Conservation (phyloP, 495 filamentous ascomycete genomes). For the Penicillium parvum region DNA sequence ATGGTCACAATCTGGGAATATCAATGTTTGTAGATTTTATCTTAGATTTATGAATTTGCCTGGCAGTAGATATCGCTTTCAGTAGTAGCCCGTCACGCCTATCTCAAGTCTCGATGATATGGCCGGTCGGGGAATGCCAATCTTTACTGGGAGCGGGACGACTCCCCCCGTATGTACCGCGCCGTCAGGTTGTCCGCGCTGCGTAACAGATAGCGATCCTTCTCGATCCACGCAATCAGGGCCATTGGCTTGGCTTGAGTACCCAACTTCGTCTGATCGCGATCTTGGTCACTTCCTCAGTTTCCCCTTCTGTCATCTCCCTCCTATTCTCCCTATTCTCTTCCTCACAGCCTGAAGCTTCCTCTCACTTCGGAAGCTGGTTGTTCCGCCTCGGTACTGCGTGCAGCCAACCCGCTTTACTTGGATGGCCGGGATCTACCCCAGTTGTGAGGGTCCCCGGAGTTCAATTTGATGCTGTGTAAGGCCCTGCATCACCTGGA, state of each 20-base stretch:
- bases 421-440: constrained; percentile 32
- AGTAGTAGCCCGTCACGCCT: neutral
- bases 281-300: constrained; percentile 3
- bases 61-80: neutral
- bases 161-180: constrained; percentile 11
- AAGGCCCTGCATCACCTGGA: neutral
- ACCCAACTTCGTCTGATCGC: constrained; percentile 25
- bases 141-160: no score
- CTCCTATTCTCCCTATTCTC: neutral
- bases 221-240: constrained; percentile 24
- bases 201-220: constrained; percentile 16
- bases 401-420: constrained; percentile 22
- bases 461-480: constrained; percentile 4
- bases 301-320: neutral
- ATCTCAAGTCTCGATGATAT: neutral
- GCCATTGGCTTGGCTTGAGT: constrained; percentile 27
- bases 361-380: constrained; percentile 11
- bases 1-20: no score
- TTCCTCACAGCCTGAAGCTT: neutral
- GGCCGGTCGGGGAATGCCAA: constrained; percentile 1
- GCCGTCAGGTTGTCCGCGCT: no score
- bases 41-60: neutral
- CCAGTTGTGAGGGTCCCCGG: constrained; percentile 19
- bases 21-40: no score
- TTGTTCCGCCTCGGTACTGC: constrained; percentile 28